These are phyloP conservation scores for Euphrasia confusa DNA, from an alignment of 257 asterid species.

Conservation along the genomic window DNA sequence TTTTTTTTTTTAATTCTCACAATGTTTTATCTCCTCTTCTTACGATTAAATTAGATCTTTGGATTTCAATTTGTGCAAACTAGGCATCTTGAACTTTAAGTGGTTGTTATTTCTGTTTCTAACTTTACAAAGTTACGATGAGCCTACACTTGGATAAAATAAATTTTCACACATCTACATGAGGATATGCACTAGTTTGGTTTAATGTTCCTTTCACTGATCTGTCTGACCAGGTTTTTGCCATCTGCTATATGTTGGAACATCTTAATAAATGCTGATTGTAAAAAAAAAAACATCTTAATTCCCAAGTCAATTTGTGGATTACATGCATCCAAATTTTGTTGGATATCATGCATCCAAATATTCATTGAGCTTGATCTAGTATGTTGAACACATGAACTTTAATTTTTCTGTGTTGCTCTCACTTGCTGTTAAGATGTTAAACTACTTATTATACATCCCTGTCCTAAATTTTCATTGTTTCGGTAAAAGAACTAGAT, in stretches of 20 bases:
- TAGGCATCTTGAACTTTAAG: background rate
- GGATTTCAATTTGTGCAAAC: conserved; percentile 12
- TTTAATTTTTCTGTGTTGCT: background rate
- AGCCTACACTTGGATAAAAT: background rate
- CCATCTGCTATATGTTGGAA: background rate
- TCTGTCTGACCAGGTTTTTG: background rate
- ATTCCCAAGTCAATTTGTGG: conserved; percentile 2
- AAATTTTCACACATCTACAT: background rate
- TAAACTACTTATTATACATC: conserved; percentile 6
- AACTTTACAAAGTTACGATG: conserved; percentile 17
- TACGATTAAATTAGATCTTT: background rate
- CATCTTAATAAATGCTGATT: conserved; percentile 6
- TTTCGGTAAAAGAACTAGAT: background rate
- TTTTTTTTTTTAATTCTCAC: conserved; percentile 24
- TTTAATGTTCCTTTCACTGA: background rate
- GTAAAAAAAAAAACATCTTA: background rate
- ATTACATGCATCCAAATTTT: background rate
- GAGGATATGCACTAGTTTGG: background rate
- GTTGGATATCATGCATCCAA: conserved; percentile 6
- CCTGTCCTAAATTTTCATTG: conserved; percentile 8
- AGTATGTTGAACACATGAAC: background rate
- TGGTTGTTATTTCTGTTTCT: conserved; percentile 5
- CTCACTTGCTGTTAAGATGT: conserved; percentile 3
- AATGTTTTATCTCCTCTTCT: background rate
- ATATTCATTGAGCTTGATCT: conserved; percentile 8